Base-by-base conservation (phyloP, 2,329 filamentous ascomycete species). In the Celoporthe dispersa region DNA sequence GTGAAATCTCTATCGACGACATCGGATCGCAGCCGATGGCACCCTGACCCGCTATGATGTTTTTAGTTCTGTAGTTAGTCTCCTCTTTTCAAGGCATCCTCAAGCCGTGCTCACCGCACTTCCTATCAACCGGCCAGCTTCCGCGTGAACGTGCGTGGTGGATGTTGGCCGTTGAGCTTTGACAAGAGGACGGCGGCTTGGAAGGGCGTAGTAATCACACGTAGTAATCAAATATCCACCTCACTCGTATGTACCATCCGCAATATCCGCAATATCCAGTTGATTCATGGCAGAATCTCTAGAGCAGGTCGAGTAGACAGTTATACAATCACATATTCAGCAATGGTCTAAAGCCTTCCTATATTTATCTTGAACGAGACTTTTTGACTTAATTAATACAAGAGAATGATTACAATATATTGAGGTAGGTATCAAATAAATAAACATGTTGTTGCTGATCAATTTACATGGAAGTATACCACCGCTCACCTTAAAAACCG, bases 1-100 rank as follows among this genome's bases (percentile, higher is more conserved):
- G 28, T 57, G 12, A 57, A 57, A 57, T 57, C 25, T 57, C 28
- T 57, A 57, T 31, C 53, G 53, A 55, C 25, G 51, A 57, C 53
- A 57, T 57, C 53, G 53, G 53, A 31, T 57, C 3, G 53, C 53
- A 33, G 12, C 53, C n/a, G 53, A 57, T 33, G 28, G 28, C 53
- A 57, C 12, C 5, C 53, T 5, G 53, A 33, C 53, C 53, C 53
- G 53, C 53, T 57, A 33, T 57, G 14, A 57, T 57, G 53, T 57
- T 8, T 31, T 19, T 57, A 33, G 11, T 57, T 31, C 25, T 55
- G 25, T 55, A n/a, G 8, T 53, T 25, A 28, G 51, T 55, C 51
- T 55, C 44, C 19, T 48, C 44, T 48, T n/a, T 48, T 22, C 11
- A 11, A 48, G 22, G 22, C n/a, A n/a, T 48, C 9, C 44, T 48